Base-by-base conservation (phyloP, 2,329 filamentous ascomycete species). In the Aspergillus piperis region DNA sequence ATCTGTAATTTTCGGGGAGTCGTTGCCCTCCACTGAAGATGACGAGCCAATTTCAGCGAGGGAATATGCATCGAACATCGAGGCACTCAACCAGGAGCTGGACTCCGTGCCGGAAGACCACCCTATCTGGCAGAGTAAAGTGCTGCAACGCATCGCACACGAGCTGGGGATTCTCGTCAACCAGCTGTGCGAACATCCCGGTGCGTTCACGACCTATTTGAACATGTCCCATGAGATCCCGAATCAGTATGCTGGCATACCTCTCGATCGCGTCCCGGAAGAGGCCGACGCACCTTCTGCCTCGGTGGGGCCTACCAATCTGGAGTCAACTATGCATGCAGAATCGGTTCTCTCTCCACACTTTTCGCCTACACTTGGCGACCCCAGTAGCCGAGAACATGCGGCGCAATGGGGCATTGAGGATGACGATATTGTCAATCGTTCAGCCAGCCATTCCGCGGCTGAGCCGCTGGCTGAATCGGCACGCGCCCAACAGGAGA, bases 101-200 rank as follows among this genome's bases (percentile, higher is more conserved):
- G 70, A 70, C 21, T 66, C 70, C 41, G 50, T 68, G 2, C 59
- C 66, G 7, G 62, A 69, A 48, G 65, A 70, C 44, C 65, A 75
- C 62, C 59, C 73, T 65, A 62, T 73, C 62, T 72, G 78, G 76
- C 64, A 96, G 72, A 81, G 90, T 51, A 87, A 87, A 59, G 83
- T 97, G 19, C 82, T 99, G 2, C 90, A 96, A 69, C 87, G 89
- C 58, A 89, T 99, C 64, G 91, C 95, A 3, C 87, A 86, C 56
- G 95, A 99, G 77, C 85, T 99, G 5, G 94, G 93, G 8, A 80
- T 91, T 32, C 81, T 97, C 13, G 89, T 97, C 25, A 86, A 91
- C 71, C 90, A 93, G 64, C 81, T 98, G 51, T 91, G 91, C 27
- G 90, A 91, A 62, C 90, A 96, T 64, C 92, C 94, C 0, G 91